Conservation (phyloP, 305 asterid genomes). For the Fraxinus nigra region DNA sequence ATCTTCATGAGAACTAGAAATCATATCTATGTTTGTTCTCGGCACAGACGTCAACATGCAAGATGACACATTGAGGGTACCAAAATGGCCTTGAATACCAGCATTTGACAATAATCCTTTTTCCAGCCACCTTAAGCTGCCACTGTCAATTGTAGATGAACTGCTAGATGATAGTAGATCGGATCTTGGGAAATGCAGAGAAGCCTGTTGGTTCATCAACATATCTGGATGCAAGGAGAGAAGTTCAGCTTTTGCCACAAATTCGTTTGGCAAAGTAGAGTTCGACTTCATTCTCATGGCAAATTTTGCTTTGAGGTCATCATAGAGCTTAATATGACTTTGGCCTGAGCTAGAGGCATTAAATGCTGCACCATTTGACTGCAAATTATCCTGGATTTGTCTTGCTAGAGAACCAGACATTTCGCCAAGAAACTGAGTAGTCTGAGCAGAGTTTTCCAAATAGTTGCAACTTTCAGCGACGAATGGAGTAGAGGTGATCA, state of each 20-base stretch:
- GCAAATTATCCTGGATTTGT: constrained; percentile 30
- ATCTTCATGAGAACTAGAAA: constrained; percentile 13
- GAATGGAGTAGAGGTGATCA: constrained; percentile 26
- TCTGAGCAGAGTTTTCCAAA: constrained; percentile 15
- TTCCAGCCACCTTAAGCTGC: constrained; percentile 27
- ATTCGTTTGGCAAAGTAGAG: constrained; percentile 26
- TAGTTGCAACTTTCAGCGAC: constrained; percentile 15
- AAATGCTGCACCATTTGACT: constrained; percentile 32
- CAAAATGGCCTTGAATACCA: constrained; percentile 22
- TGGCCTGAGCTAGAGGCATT: constrained; percentile 26
- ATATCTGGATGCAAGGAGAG: constrained; percentile 31
- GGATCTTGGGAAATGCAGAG: constrained; percentile 13
- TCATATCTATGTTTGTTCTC: constrained; percentile 5
- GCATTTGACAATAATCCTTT: constrained; percentile 22
- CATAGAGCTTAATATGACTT: constrained; percentile 19
- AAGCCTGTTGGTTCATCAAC: constrained; percentile 38
- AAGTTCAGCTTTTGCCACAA: constrained; percentile 46
- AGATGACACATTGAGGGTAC: constrained; percentile 21
- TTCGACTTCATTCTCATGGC: constrained; percentile 15
- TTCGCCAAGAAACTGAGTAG: constrained; percentile 19
- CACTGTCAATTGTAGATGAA: constrained; percentile 14
- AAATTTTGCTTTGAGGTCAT: constrained; percentile 26
- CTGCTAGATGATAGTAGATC: constrained; percentile 8
- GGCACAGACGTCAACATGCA: constrained; percentile 28
- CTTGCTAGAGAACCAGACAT: constrained; percentile 31